Evolutionary conservation across 192 early-diverging fungal genomes (phyloP).

Genomic region (Funneliformis mosseae): DNA sequence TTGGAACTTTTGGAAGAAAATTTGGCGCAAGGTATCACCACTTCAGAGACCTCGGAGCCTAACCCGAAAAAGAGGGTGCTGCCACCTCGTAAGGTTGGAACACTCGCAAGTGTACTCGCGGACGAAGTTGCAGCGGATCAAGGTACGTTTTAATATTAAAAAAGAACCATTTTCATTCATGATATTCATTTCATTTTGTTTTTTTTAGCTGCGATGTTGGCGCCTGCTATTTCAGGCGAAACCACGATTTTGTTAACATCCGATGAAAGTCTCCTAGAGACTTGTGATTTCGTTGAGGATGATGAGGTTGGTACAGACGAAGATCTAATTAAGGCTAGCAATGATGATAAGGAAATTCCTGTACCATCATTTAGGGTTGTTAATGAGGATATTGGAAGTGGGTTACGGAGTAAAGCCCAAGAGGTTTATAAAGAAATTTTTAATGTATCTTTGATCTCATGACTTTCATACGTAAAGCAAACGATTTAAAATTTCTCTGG

Average conservation of each 20-base stretch:
- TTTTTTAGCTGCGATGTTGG: neutral
- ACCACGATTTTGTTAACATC: neutral
- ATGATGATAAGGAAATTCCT: slow-evolving; percentile 10
- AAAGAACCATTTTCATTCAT: neutral
- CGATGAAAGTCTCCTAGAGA: slow-evolving; percentile 3
- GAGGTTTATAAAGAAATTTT: slow-evolving; percentile 1
- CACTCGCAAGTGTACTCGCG: slow-evolving; percentile 10
- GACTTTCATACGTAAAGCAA: neutral
- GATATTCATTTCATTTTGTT: neutral
- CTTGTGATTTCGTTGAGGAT: slow-evolving; percentile 12
- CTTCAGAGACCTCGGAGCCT: neutral
- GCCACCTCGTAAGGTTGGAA: slow-evolving; percentile 15
- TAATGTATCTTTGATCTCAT: neutral
- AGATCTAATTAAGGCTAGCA: neutral
- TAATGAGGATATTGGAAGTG: slow-evolving; percentile 27
- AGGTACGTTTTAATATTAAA: neutral
- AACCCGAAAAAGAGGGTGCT: neutral
- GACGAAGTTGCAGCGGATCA: slow-evolving; percentile 3
- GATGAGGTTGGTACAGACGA: neutral
- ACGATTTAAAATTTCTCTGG: neutral
- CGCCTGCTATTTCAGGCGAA: neutral
- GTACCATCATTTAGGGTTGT: slow-evolving; percentile 6
- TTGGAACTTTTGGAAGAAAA: neutral
- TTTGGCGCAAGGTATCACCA: neutral
- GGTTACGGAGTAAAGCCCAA: slow-evolving; percentile 32